Evolutionary conservation across 1,139 yeast species (phyloP).

Genomic region (Suzukiozyma palmioleophila): DNA sequence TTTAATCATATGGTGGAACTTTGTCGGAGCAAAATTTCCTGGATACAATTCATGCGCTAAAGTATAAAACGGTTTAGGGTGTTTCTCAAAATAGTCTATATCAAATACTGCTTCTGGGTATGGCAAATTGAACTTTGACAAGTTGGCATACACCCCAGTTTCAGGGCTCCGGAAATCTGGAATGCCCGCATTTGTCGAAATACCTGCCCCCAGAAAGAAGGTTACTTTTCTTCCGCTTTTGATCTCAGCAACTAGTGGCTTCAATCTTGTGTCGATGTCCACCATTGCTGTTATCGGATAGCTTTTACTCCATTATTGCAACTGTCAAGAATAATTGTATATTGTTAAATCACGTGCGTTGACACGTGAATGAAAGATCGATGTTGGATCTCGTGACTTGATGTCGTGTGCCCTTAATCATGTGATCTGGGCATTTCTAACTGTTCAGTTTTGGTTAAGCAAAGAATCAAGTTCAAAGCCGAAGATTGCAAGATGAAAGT

Average conservation of each 20-base stretch:
- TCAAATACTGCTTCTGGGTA: constrained; percentile 96
- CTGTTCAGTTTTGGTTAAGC: too few relatives aligned
- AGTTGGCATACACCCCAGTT: constrained; percentile 84
- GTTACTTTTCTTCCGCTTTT: constrained; percentile 29
- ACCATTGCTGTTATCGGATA: constrained; percentile 10
- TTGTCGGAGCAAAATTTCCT: constrained; percentile 79
- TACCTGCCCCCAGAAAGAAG: constrained; percentile 83
- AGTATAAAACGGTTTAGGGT: constrained; percentile 81
- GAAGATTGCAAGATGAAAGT: background rate
- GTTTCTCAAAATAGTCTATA: constrained; percentile 67
- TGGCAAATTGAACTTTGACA: constrained; percentile 71
- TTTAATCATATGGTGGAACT: constrained; percentile 68
- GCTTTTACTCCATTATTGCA: too few relatives aligned
- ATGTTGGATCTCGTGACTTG: too few relatives aligned
- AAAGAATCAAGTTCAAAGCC: too few relatives aligned
- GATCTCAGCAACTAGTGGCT: constrained; percentile 20
- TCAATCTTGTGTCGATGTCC: constrained; percentile 10
- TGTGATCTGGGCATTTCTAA: too few relatives aligned
- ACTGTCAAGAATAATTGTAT: too few relatives aligned
- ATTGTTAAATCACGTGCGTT: too few relatives aligned
- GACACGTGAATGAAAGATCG: too few relatives aligned
- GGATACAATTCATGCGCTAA: constrained; percentile 85
- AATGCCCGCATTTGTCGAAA: constrained; percentile 88
- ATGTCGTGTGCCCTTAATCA: too few relatives aligned
- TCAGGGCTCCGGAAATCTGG: constrained; percentile 93